Base-by-base conservation (phyloP, 352 stramenopile genomes). In the Phytophthora citrophthora region DNA sequence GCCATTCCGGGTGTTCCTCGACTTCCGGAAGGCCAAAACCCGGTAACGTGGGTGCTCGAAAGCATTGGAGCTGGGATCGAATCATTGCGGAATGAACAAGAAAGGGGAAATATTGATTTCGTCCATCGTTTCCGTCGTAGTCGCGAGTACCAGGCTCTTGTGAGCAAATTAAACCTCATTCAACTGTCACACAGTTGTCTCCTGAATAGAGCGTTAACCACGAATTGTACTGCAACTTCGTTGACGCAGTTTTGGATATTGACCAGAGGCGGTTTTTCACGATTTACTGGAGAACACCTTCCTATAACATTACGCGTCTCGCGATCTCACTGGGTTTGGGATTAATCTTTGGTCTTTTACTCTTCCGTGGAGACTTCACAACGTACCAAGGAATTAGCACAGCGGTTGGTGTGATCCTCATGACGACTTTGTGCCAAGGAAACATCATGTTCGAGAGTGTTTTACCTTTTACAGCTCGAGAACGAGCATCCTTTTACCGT, bases 221-320 rank as follows among this genome's bases (percentile, higher is more conserved):
- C n/a, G 43, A 86, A 86, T 50, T 65, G 67, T 4, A 76, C 70
- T 5, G 73, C 89, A 1, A 74, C 13, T 11, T 46, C 72, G 18
- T 38, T 51, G 18, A 44, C 58, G 7, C 63, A 90, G 62, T 20
- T 87, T 13, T 26, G 61, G 68, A 66, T 74, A 20, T 44, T 90
- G n/a, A 55, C 76, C 11, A 51, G n/a, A n/a, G 54, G 10, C 77
- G 81, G 4, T 88, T 88, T 50, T 76, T 78, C 44, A 67, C 53
- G 11, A 68, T 70, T 27, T 92, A 92, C 65, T 92, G 83, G 83
- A 76, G 79, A 47, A 83, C 77, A 8, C 86, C 91, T 27, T 81
- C 80, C 47, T 98, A 97, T 69, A 97, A 94, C 66, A 57, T 88
- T 13, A 87, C 88, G 2, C 81, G 94, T 0, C 47, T 93, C 1